These are phyloP conservation scores for Suhomyces kilbournensis DNA, from an alignment of 805 yeast species.

Conservation along the genomic window DNA sequence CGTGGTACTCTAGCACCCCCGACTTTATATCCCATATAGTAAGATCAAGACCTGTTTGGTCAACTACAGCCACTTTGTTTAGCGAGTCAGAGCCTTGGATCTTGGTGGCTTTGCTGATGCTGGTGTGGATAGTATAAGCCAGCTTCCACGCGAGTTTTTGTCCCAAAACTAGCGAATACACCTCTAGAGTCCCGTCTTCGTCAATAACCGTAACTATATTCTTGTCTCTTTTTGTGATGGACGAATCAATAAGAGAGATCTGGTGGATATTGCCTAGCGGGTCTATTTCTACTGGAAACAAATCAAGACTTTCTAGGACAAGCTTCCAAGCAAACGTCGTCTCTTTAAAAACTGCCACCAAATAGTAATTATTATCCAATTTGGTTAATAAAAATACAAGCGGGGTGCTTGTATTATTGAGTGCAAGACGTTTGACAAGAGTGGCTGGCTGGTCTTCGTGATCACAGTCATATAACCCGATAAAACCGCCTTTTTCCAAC, in stretches of 20 bases:
- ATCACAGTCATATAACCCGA: slow-evolving; percentile 64
- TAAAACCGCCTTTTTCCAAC: slow-evolving; percentile 28
- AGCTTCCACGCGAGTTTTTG: slow-evolving; percentile 51
- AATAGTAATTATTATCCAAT: slow-evolving; percentile 25
- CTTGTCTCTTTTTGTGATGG: slow-evolving; percentile 11
- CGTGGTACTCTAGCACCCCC: slow-evolving; percentile 63
- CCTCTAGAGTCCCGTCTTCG: slow-evolving; percentile 26
- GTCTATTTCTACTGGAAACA: slow-evolving; percentile 7
- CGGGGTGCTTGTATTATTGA: too few species aligned
- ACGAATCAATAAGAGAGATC: slow-evolving; percentile 55
- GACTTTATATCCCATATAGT: slow-evolving; percentile 78
- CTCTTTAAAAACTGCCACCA: slow-evolving; percentile 49
- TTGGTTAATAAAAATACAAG: slow-evolving; percentile 22
- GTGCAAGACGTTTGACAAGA: slow-evolving; percentile 16
- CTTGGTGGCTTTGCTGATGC: slow-evolving; percentile 47
- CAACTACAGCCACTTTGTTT: slow-evolving; percentile 73
- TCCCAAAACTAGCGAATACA: slow-evolving; percentile 17
- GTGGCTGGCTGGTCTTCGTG: slow-evolving; percentile 34
- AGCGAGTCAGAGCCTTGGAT: slow-evolving; percentile 70
- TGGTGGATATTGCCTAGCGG: slow-evolving; percentile 35
- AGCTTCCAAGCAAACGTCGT: slow-evolving; percentile 41
- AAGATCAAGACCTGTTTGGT: slow-evolving; percentile 46
- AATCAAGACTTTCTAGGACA: too few species aligned
- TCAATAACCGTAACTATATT: slow-evolving; percentile 57
- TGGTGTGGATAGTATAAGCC: slow-evolving; percentile 52